Percentiles rank a stretch among this genome's conserved stretches.
These are phyloP conservation scores for Medicago lupulina DNA, from an alignment of 306 rosid species.

Conservation along the genomic window DNA sequence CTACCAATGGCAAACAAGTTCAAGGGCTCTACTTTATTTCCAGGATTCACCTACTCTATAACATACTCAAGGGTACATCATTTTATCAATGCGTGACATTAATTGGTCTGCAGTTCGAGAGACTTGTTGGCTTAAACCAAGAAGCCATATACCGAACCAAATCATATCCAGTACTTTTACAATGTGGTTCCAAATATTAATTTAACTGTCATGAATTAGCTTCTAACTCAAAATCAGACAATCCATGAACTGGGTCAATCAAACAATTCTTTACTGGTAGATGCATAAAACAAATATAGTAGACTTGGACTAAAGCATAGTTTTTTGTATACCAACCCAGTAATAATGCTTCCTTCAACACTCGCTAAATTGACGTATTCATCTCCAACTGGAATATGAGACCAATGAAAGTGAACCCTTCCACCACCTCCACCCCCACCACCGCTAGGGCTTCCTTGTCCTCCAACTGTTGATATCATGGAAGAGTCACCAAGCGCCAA, in stretches of 20 bases:
- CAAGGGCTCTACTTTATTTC: constrained; percentile 18
- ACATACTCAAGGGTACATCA: constrained; percentile 25
- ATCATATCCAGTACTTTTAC: constrained; percentile 31
- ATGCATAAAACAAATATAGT: constrained; percentile 37
- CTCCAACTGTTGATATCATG: constrained; percentile 78
- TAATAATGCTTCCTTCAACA: constrained; percentile 71
- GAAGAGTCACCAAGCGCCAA: constrained; percentile 72
- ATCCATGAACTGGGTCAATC: constrained; percentile 34
- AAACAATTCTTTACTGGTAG: constrained; percentile 23
- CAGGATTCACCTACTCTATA: constrained; percentile 27
- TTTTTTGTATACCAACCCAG: constrained; percentile 61
- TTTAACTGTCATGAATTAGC: constrained; percentile 32
- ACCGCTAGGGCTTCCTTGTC: constrained; percentile 81
- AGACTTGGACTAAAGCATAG: constrained; percentile 19
- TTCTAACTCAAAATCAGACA: constrained; percentile 4
- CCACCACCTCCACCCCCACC: constrained; percentile 99
- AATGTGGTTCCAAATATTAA: constrained; percentile 17
- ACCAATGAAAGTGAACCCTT: constrained; percentile 97
- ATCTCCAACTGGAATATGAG: constrained; percentile 81
- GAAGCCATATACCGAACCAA: constrained; percentile 16
- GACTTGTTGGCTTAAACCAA: constrained; percentile 14
- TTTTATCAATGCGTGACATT: constrained; percentile 6
- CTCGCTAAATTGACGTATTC: constrained; percentile 84
- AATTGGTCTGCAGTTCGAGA: constrained; percentile 12
- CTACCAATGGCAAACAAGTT: constrained; percentile 11